phyloP scores from a whole-genome alignment of 1,284 basidiomycete genomes.

The Austroboletus niveus region DNA sequence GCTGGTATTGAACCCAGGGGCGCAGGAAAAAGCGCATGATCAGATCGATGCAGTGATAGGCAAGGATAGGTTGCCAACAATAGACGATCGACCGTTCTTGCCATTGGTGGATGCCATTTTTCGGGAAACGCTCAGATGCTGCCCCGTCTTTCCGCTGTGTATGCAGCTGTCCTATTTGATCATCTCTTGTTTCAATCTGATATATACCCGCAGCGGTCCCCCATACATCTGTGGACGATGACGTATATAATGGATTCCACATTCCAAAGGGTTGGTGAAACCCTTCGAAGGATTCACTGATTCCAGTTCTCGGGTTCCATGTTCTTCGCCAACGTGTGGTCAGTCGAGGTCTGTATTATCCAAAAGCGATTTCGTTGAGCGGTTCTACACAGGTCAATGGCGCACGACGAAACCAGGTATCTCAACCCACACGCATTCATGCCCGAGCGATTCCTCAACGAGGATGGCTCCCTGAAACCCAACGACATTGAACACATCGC shows the following conservation, averaged over 20 bases:
- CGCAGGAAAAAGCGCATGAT: constrained; percentile 13
- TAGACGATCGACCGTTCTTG: constrained; percentile 11
- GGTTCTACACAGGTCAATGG: constrained; percentile 11
- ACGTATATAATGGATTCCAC: not conserved
- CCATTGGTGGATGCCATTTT: constrained; percentile 20
- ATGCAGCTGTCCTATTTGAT: not conserved
- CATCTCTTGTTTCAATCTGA: no score
- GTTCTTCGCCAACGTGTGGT: constrained; percentile 17
- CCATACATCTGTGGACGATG: constrained; percentile 24
- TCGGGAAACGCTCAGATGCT: constrained; percentile 8
- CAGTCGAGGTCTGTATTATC: not conserved
- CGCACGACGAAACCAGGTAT: constrained; percentile 10
- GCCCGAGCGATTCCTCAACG: constrained; percentile 14
- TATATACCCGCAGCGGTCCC: constrained; percentile 12
- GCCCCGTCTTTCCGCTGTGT: constrained; percentile 4
- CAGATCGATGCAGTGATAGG: constrained; percentile 16
- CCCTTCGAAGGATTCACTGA: not conserved
- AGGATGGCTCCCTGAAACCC: constrained; percentile 10
- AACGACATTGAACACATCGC: constrained; percentile 2
- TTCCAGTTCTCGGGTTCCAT: constrained; percentile 7
- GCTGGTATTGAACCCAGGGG: constrained; percentile 14
- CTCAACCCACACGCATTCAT: constrained; percentile 10
- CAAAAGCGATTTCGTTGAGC: not conserved
- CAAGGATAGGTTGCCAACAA: constrained; percentile 7
- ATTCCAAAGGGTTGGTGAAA: constrained; percentile 16